Percentiles rank a stretch among this genome's conserved stretches.
Conservation (phyloP, 108 stramenopile genomes). For the Epithemia pelagica region DNA sequence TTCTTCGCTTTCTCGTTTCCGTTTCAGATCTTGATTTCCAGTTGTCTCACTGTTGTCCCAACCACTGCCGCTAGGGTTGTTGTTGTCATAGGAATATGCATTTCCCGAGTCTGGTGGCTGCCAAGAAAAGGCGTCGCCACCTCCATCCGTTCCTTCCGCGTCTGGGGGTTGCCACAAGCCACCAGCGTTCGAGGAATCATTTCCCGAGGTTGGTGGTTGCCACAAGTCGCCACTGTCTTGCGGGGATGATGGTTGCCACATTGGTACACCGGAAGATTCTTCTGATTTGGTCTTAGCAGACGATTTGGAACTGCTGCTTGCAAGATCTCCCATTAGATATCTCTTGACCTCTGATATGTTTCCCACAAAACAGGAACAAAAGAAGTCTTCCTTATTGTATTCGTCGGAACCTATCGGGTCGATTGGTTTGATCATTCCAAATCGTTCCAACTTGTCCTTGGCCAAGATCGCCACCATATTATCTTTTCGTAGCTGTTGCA, state of each 20-base stretch:
- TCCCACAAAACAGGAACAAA: conserved; percentile 21
- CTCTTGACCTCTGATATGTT: conserved; percentile 20
- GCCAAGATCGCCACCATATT: conserved; percentile 47
- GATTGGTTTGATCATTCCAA: conserved; percentile 51
- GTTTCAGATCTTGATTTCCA: not conserved
- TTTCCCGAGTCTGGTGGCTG: conserved; percentile 9
- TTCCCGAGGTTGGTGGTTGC: not conserved
- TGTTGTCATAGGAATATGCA: conserved; percentile 18
- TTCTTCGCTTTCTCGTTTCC: conserved; percentile 7
- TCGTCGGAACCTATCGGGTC: conserved; percentile 13
- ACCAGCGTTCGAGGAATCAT: not conserved
- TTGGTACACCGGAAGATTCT: not conserved
- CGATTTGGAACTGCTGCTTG: not conserved
- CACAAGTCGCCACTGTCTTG: not conserved
- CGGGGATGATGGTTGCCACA: not conserved
- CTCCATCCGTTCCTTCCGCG: conserved; percentile 1
- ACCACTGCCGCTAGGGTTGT: too few relatives aligned
- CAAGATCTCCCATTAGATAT: conserved; percentile 1
- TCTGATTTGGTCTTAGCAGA: not conserved
- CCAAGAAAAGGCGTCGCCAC: conserved; percentile 19
- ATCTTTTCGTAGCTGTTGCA: conserved; percentile 28
- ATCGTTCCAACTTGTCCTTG: conserved; percentile 53
- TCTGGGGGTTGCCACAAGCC: conserved; percentile 39
- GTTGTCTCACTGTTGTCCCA: conserved; percentile 4
- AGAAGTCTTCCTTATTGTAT: conserved; percentile 37